A percentile compares a stretch with the other conserved stretches of the same genome.
phyloP scores from a whole-genome alignment of 139 green algal species.

The Picochlorum sp. region DNA sequence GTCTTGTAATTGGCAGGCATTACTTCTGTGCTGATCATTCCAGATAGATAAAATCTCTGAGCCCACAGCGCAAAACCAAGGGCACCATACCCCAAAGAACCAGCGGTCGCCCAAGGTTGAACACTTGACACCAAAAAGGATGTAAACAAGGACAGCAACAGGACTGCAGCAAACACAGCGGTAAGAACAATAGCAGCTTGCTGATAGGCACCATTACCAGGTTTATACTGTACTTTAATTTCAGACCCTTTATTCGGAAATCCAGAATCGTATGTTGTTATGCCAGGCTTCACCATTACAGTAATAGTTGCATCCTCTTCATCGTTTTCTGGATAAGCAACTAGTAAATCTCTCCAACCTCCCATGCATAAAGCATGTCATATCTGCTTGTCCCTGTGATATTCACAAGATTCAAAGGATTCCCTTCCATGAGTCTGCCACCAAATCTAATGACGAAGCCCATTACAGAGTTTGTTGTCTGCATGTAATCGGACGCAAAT shows the following conservation, averaged over 20 bases:
- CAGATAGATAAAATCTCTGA: slow-evolving; percentile 11
- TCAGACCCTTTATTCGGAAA: background rate
- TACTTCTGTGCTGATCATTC: background rate
- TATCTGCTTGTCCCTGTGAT: slow-evolving; percentile 3
- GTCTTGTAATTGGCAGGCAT: slow-evolving; percentile 11
- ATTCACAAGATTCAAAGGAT: slow-evolving; percentile 13
- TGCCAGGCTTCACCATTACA: slow-evolving; percentile 2
- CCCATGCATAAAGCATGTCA: slow-evolving; percentile 7
- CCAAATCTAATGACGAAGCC: slow-evolving; percentile 14
- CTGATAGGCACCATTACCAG: background rate
- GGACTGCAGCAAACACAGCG: slow-evolving; percentile 1
- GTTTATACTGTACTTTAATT: slow-evolving; percentile 5
- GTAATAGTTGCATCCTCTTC: slow-evolving; percentile 5
- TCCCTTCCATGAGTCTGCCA: slow-evolving; percentile 1
- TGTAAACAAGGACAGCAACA: background rate
- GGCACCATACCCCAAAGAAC: slow-evolving; percentile 5
- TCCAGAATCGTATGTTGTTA: background rate
- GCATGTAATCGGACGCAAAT: background rate
- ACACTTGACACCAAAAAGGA: slow-evolving; percentile 7
- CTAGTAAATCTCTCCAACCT: slow-evolving; percentile 7
- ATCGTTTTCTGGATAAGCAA: slow-evolving; percentile 3
- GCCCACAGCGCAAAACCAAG: slow-evolving; percentile 10
- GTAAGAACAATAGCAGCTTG: slow-evolving; percentile 1
- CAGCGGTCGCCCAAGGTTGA: slow-evolving; percentile 9
- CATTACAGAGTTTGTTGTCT: background rate